Evolutionary conservation across 768 basidiomycete genomes (phyloP), one percentile per base, ranked within the genome.

Genomic region (Basidioascus undulatus): DNA sequence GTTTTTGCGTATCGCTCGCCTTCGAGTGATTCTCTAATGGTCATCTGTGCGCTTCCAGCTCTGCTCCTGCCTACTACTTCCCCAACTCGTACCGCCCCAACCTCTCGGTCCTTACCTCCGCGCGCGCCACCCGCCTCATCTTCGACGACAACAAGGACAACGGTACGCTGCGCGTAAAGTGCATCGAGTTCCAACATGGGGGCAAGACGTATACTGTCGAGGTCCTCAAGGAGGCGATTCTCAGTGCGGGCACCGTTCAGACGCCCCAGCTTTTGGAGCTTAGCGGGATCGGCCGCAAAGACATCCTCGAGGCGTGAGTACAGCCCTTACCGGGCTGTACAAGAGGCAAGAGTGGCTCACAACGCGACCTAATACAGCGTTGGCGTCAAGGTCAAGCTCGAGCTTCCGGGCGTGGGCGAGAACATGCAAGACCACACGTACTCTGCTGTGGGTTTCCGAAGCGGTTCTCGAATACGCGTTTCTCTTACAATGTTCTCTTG

Each of bases 101-200:
- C 43, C 49, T 62, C 9, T 51, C 54, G 43, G 59, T 62, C 39
- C 47, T 64, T 27, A 59, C 59, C 6, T 51, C 55, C 34, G 56
- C 58, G n/a, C 61, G 61, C 23, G 61, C 59, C 6, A 58, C 59
- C 23, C 47, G 51, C 28, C 48, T 62, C 35, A 40, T 53, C 24
- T 56, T 59, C 47, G 51, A 51, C 42, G n/a, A n/a, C n/a, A n/a
- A n/a, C n/a, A n/a, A 21, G 6, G 34, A 8, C 34, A 35, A 28
- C 18, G 23, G 37, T 1, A 19, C 13, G 18, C 37, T 24, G 15
- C 34, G 11, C 11, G 39, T 21, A 8, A 40, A 9, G 30, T 28
- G 39, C 13, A 18, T 40, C 28, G 31, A 40, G 15, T 13, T 32
- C 27, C 6, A 6, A 13, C 30, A 11, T 23, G 39, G 39, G n/a